Evolutionary conservation across 148 eudicot species (phyloP).

Genomic region (Dysphania ambrosioides): DNA sequence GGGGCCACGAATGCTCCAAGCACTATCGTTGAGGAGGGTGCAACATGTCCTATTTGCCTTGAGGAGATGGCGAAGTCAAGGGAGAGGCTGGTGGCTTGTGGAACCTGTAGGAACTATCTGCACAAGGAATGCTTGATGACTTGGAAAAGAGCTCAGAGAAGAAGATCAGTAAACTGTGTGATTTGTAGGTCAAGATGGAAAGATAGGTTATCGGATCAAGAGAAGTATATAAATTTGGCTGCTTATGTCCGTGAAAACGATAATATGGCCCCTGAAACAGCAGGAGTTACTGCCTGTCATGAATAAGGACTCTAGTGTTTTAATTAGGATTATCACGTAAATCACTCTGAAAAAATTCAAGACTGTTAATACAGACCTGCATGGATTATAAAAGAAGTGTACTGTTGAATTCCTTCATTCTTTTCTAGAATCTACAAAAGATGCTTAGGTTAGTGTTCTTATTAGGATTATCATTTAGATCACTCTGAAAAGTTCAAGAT

Average conservation of each 20-base stretch:
- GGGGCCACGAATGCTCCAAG: conserved; percentile 2
- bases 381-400: too few relatives aligned
- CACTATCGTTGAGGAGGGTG: conserved; percentile 41
- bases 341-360: too few relatives aligned
- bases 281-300: too few relatives aligned
- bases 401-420: too few relatives aligned
- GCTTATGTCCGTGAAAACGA: conserved; percentile 51
- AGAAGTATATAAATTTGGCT: conserved; percentile 61
- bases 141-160: conserved; percentile 68
- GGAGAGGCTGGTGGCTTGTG: conserved; percentile 61
- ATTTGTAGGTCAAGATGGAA: conserved; percentile 86
- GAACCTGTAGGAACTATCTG: conserved; percentile 62
- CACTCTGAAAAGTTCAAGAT: too few relatives aligned
- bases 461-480: too few relatives aligned
- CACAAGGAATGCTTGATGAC: conserved; percentile 72
- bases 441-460: too few relatives aligned
- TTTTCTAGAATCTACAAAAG: too few relatives aligned
- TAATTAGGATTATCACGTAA: too few relatives aligned
- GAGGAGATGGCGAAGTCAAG: conserved; percentile 54
- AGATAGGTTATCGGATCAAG: conserved; percentile 35
- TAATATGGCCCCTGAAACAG: conserved; percentile 15
- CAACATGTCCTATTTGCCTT: conserved; percentile 71
- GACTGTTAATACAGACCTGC: too few relatives aligned
- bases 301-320: too few relatives aligned
- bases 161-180: conserved; percentile 68